Base-by-base conservation (phyloP, 208 protist genomes). In the Angomonas ambiguus region DNA sequence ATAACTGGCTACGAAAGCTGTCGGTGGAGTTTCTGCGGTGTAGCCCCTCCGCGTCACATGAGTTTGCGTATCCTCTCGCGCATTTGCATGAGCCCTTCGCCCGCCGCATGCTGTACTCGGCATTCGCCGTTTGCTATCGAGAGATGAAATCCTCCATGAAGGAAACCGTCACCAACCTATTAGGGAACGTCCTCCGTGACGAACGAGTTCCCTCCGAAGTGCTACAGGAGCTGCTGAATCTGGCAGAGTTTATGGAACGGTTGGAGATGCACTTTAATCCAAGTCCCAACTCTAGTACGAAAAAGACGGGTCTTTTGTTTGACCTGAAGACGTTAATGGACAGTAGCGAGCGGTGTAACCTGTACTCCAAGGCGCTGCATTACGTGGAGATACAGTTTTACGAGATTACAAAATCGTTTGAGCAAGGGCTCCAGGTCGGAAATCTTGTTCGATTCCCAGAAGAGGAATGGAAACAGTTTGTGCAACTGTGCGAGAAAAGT, bases 181-280 rank as follows among this genome's bases (percentile, higher is more conserved):
- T 98, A 4, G 80, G 77, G 42, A 64, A 71, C 27, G 91, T 96
- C 30, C 68, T 98, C 38, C 72, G 80, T 57, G 86, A 74, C 62
- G 75, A 79, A 5, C 82, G 77, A 11, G 79, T 95, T 18, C 89
- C 92, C 6, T 84, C 79, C 25, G 92, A 97, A 74, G 92, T 98
- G 64, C 74, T 99, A 51, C 95, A 98, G 71, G 92, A 92, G 63
- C 79, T 99, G 66, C 88, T 99, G 27, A 97, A 98, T 74, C 77
- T 99, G 28, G 94, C 96, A 27, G 97, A 99, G 81, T 98, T 97
- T 81, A 98, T 99, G 95, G 96, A 98, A 66, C 93, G 94, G 33
- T 73, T 96, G 53, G 91, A 96, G 68, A 88, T 89, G 74, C 81
- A 80, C 69, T 90, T 90, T 49, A 70, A 69, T 27, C 58, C 67